Evolutionary conservation across 352 stramenopile species (phyloP), one percentile per base, ranked within the genome.

Genomic region (Pythium sukuiense): DNA sequence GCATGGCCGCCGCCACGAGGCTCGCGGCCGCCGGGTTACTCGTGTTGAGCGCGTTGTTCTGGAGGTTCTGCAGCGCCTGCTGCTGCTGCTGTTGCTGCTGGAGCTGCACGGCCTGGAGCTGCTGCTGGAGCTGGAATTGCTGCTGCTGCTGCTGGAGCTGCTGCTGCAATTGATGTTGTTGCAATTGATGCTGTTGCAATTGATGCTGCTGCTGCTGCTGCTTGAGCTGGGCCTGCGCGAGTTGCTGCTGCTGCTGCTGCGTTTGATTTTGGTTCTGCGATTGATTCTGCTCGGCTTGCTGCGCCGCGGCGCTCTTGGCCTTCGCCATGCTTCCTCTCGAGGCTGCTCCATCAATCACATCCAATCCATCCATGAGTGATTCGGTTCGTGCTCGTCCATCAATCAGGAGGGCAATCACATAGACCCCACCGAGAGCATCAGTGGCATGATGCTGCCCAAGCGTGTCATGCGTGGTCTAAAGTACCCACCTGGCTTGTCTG

Each of bases 1-100:
- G 83, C 54, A 71, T 71, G 6, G 65, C 65, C 41, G 80, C 63
- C 9, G 73, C 71, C 27, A 76, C 63, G 13, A 86, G 58, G 8
- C 50, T 72, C 48, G 67, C 50, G 52, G 53, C 45, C 35, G 61
- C 41, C 33, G 46, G 41, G 20, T 56, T 50, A 3, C 33, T 33
- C 33, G 52, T 70, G 35, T 56, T 66, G 39, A 57, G 54, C 57
- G 46, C 55, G 37, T 46, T 63, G 29, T 56, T 56, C 41, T 74
- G 61, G 7, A 71, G 56, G 6, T 53, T 50, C 57, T 70, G 62
- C 20, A 62, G 61, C n/a, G 41, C 52, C 33, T 72, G 65, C 37
- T 72, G 59, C 32, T 69, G 50, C 49, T 64, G 49, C 41, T 73
- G 61, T 49, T 55, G 50, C 35, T 70, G 63, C 55, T 67, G 60